phyloP scores from a whole-genome alignment of 805 yeast genomes.

The Candida saitoana region DNA sequence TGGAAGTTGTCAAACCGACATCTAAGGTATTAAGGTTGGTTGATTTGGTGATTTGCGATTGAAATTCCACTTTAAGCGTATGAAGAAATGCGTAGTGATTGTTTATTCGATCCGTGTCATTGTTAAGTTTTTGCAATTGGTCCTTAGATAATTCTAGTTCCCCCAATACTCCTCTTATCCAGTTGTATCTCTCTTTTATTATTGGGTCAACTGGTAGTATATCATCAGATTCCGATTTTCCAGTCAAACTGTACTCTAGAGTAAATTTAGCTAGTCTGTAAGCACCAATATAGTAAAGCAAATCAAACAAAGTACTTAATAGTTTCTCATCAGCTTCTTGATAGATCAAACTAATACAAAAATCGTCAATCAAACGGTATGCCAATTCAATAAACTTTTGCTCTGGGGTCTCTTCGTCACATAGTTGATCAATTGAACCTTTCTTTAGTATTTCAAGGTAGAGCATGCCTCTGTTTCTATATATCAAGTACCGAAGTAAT shows the following conservation, averaged over 20 bases:
- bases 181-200: conserved; percentile 4
- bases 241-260: conserved; percentile 55
- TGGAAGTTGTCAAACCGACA: conserved; percentile 7
- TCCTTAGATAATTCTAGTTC: neutral
- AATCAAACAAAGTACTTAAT: conserved; percentile 45
- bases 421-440: conserved; percentile 6
- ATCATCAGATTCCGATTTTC: conserved; percentile 41
- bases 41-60: conserved; percentile 15
- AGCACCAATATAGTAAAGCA: conserved; percentile 48
- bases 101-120: conserved; percentile 5
- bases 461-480: conserved; percentile 77
- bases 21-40: conserved; percentile 8
- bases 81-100: conserved; percentile 23
- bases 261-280: conserved; percentile 50
- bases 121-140: conserved; percentile 1
- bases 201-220: conserved; percentile 19
- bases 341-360: conserved; percentile 60
- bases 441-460: conserved; percentile 42
- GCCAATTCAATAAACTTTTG: conserved; percentile 29
- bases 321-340: conserved; percentile 63
- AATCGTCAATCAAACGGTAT: conserved; percentile 55
- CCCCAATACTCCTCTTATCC: neutral
- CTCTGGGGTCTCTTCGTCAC: conserved; percentile 9
- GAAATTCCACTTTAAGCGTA: conserved; percentile 28
- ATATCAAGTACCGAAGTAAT: conserved; percentile 68